Evolutionary conservation across 306 rosid genomes (phyloP).

Genomic region (Quercus mongolica): DNA sequence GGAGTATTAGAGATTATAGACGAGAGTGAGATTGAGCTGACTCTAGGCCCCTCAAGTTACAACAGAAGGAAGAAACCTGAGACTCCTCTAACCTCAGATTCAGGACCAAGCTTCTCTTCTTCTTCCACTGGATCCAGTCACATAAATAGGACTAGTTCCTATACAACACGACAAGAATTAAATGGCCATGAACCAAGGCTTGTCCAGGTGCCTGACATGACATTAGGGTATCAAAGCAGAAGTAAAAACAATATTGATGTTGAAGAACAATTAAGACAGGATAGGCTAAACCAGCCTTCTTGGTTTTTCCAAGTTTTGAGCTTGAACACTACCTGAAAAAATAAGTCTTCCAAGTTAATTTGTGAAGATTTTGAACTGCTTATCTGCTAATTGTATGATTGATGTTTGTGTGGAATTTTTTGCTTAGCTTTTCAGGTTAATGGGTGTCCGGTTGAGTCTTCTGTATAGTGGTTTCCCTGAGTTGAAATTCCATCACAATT

Average conservation of each 20-base stretch:
- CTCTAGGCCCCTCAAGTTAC: conserved; percentile 73
- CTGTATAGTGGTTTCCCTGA: conserved; percentile 28
- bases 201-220: conserved; percentile 32
- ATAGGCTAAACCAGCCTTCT: conserved; percentile 55
- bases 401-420: conserved; percentile 40
- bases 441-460: conserved; percentile 34
- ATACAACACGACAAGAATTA: conserved; percentile 27
- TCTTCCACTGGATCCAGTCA: conserved; percentile 77
- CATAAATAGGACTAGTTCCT: conserved; percentile 40
- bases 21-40: conserved; percentile 73
- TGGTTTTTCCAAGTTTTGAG: conserved; percentile 69
- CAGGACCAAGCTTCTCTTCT: conserved; percentile 60
- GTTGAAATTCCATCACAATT: conserved; percentile 14
- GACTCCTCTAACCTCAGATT: conserved; percentile 53
- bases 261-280: conserved; percentile 50
- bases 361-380: conserved; percentile 25
- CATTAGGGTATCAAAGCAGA: conserved; percentile 28
- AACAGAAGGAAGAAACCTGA: conserved; percentile 51
- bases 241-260: conserved; percentile 27
- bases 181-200: conserved; percentile 28
- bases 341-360: conserved; percentile 26
- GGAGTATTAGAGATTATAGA: conserved; percentile 51
- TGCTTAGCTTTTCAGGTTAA: conserved; percentile 21
- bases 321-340: conserved; percentile 42
- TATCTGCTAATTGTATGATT: conserved; percentile 42